Base-by-base conservation (phyloP, 352 stramenopile species). In the Blastocystis sp. region DNA sequence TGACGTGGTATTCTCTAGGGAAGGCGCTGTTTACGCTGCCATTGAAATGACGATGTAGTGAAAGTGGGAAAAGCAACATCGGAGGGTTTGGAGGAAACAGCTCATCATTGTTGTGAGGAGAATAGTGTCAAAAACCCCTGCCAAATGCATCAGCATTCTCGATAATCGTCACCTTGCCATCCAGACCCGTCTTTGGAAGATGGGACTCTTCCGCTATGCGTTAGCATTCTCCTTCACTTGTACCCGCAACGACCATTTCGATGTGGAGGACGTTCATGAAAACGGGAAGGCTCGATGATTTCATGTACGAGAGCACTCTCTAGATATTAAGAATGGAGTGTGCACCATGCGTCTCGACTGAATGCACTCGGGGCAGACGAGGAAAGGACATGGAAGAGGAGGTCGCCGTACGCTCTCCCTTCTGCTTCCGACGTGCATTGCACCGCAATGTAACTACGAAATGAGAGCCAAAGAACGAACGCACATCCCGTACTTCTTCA, bases 401-500 rank as follows among this genome's bases (percentile, higher is more conserved):
- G 11, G 14, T 41, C 66, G 28, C 34, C 34, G 21, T 56, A 28
- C 2, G 40, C 19, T 53, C 52, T 17, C 28, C 66, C 66, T 14
- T 76, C 66, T 23, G 48, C 52, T 38, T 76, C 66, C 10, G 45
- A 28, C 52, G 45, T 28, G 28, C 65, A 53, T 41, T 67, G 38
- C 21, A 67, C 34, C 28, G 74, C 53, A n/a, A 70, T 62, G 69
- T 69, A 84, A 5, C 74, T 84, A 84, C 9, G 7, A 3, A 9
- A 41, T n/a, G 48, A 19, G 21, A 17, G 23, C 48, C 4, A 14
- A 5, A 5, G 4, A 2, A 5, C 53, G 34, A 10, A 11, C 43
- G 5, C 19, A 84, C 74, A 84, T 23, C n/a, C 66, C 56, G 10
- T 62, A 84, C 40, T 69, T 84, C 21, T 69, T 48, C 10, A 67